Conservation (phyloP, 441 rosid species). For the Erysimum cheiri region DNA sequence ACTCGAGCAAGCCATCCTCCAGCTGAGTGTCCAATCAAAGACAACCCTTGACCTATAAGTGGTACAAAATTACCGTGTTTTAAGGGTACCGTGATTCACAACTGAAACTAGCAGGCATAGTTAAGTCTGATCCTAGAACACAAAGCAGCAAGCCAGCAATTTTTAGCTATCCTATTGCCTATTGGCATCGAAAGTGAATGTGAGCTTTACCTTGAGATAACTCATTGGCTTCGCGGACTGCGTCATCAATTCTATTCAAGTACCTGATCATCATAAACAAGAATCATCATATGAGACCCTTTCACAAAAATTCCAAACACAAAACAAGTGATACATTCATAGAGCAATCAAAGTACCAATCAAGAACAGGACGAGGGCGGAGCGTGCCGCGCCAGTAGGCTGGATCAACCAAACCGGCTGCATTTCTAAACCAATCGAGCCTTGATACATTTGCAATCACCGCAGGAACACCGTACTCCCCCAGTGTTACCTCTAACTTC, state of each 20-base stretch:
- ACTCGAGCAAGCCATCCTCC: constrained; percentile 99
- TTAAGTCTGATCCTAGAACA: constrained; percentile 17
- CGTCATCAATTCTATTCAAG: constrained; percentile 74
- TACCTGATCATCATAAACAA: constrained; percentile 58
- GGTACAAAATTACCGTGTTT: constrained; percentile 9
- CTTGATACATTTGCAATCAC: constrained; percentile 83
- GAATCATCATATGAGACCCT: constrained; percentile 18
- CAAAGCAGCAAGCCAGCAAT: constrained; percentile 5
- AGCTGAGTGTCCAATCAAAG: constrained; percentile 91
- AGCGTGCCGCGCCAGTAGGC: constrained; percentile 93
- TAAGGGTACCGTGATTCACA: constrained; percentile 14
- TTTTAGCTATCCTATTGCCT: not conserved
- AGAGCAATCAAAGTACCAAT: constrained; percentile 55
- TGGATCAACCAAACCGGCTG: constrained; percentile 87
- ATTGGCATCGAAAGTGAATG: not conserved
- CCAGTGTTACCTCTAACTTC: constrained; percentile 61
- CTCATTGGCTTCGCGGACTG: constrained; percentile 74
- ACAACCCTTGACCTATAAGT: constrained; percentile 61
- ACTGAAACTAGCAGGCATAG: constrained; percentile 18
- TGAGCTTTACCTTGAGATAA: constrained; percentile 60
- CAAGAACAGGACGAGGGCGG: constrained; percentile 91
- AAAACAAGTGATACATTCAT: constrained; percentile 2
- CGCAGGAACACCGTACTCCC: constrained; percentile 66
- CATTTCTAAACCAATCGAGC: constrained; percentile 90
- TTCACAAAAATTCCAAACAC: not conserved